Conservation (phyloP, 352 stramenopile species). For the Globisporangium camurandrum region DNA sequence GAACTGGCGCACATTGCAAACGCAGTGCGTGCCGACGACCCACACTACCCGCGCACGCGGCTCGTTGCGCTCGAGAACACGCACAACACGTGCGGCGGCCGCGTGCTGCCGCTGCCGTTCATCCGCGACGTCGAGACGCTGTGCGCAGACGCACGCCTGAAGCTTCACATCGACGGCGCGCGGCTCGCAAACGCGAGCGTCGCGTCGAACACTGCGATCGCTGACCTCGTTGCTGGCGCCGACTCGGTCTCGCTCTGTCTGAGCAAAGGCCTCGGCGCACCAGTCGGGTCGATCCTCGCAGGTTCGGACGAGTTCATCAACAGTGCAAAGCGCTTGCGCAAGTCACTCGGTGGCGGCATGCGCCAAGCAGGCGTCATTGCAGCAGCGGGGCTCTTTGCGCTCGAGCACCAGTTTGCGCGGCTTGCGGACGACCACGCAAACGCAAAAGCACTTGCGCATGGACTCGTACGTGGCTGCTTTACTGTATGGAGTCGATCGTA, state of each 20-base stretch:
- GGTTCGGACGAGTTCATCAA: conserved; percentile 86
- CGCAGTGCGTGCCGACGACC: conserved; percentile 70
- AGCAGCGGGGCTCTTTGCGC: conserved; percentile 86
- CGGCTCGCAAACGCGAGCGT: conserved; percentile 95
- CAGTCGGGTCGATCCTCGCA: conserved; percentile 91
- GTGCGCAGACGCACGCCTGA: conserved; percentile 66
- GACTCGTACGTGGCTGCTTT: conserved; percentile 24
- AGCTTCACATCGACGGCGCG: conserved; percentile 94
- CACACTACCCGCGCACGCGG: conserved; percentile 75
- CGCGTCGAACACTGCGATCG: conserved; percentile 51
- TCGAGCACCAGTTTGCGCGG: conserved; percentile 84
- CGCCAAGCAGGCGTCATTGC: conserved; percentile 93
- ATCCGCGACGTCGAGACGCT: conserved; percentile 69
- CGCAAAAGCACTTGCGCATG: conserved; percentile 57
- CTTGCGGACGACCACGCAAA: conserved; percentile 81
- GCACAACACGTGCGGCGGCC: conserved; percentile 95
- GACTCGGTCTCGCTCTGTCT: conserved; percentile 94
- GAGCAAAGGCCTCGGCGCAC: conserved; percentile 94
- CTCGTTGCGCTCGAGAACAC: conserved; percentile 97
- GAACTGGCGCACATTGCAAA: conserved; percentile 70
- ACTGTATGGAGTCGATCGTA: no score
- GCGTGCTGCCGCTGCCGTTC: conserved; percentile 82
- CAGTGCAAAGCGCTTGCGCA: conserved; percentile 87
- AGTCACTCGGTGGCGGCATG: conserved; percentile 97
- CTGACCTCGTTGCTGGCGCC: conserved; percentile 70